These are phyloP conservation scores for Mucuna pruriens DNA, from an alignment of 306 rosid genomes.

Conservation along the genomic window DNA sequence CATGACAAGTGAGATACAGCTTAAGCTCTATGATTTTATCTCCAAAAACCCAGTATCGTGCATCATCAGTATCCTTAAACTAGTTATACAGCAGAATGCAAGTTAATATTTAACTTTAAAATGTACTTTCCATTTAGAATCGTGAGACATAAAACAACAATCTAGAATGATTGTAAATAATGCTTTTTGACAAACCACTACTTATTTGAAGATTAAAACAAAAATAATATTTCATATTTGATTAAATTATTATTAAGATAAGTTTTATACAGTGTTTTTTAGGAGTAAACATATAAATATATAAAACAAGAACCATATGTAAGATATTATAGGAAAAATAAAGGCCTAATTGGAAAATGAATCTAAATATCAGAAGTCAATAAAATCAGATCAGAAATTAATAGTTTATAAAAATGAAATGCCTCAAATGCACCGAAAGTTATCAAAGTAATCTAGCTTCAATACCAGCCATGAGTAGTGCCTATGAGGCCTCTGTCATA, in stretches of 20 bases:
- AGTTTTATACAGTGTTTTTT: not conserved
- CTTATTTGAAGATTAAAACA: not conserved
- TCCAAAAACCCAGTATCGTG: not conserved
- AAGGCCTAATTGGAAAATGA: not conserved
- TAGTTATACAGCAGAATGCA: not conserved
- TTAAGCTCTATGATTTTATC: not conserved
- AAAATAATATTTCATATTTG: not conserved
- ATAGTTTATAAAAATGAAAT: not conserved
- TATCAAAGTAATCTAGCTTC: slow-evolving; percentile 12
- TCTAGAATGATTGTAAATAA: not conserved
- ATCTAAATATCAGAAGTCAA: not conserved
- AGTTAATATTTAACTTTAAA: not conserved
- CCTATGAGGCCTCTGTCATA: slow-evolving; percentile 97
- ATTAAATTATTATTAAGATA: slow-evolving; percentile 9
- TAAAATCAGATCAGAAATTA: not conserved
- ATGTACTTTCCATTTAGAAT: not conserved
- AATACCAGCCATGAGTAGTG: slow-evolving; percentile 78
- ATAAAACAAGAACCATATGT: not conserved
- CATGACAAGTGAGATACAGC: not conserved
- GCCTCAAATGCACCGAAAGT: not conserved
- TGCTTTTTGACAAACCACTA: not conserved
- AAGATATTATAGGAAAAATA: not conserved
- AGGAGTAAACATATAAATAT: slow-evolving; percentile 13
- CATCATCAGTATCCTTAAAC: not conserved
- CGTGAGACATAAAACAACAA: not conserved